Evolutionary conservation across 768 basidiomycete genomes (phyloP).

Genomic region (Hortiboletus flavorubellus): DNA sequence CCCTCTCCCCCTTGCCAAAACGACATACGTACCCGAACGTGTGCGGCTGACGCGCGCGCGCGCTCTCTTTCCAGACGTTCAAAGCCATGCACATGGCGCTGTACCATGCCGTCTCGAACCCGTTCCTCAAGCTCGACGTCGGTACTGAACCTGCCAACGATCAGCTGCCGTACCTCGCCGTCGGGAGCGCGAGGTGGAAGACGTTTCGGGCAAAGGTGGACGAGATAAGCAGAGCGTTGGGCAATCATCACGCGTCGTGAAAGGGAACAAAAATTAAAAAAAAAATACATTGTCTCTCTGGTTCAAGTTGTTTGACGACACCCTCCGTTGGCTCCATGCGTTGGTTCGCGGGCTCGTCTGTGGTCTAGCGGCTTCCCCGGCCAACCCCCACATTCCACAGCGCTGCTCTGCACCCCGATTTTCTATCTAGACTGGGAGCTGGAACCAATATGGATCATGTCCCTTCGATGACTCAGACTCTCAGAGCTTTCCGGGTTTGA

Average conservation of each 20-base stretch:
- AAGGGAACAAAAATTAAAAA: not conserved
- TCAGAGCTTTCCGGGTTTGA: slow-evolving; percentile 59
- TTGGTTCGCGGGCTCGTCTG: slow-evolving; percentile 27
- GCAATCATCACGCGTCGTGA: slow-evolving; percentile 35
- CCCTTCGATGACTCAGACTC: slow-evolving; percentile 84
- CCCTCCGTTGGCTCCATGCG: not conserved
- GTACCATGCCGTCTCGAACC: slow-evolving; percentile 79
- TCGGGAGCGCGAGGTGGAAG: slow-evolving; percentile 66
- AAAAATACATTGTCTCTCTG: too few species aligned
- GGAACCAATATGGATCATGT: slow-evolving; percentile 56
- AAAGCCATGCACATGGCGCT: slow-evolving; percentile 88
- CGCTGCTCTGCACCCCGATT: slow-evolving; percentile 9
- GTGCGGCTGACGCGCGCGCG: not conserved
- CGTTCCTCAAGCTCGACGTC: slow-evolving; percentile 70
- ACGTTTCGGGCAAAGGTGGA: slow-evolving; percentile 69
- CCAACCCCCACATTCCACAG: slow-evolving; percentile 21
- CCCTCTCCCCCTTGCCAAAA: not conserved
- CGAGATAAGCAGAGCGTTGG: slow-evolving; percentile 63
- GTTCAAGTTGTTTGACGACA: not conserved
- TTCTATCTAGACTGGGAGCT: slow-evolving; percentile 5
- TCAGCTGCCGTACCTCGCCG: slow-evolving; percentile 51
- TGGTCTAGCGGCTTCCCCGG: slow-evolving; percentile 23
- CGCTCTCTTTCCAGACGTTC: slow-evolving; percentile 65
- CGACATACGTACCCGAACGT: too few species aligned
- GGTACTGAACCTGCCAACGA: slow-evolving; percentile 48